Conservation (phyloP, 2,329 filamentous ascomycete genomes). For the Aplosporella prunicola region DNA sequence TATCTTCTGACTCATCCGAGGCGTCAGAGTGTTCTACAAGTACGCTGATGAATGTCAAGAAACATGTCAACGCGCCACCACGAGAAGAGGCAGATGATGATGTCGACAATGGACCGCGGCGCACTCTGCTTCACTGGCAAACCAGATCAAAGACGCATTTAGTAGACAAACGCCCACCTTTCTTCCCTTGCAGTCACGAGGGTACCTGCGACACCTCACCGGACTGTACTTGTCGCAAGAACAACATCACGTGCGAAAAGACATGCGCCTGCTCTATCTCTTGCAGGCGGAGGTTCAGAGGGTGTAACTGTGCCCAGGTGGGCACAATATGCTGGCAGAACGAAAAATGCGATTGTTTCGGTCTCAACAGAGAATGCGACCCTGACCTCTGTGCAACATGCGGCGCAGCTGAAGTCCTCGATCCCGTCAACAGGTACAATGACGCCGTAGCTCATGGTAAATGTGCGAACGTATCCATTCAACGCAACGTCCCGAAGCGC, state of each 20-base stretch:
- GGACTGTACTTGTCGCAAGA: constrained; percentile 54
- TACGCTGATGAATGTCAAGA: constrained; percentile 11
- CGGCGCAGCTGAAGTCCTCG: constrained; percentile 57
- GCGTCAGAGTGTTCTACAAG: not conserved
- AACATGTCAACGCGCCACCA: constrained; percentile 15
- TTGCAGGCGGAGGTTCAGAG: constrained; percentile 44
- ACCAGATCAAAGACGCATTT: constrained; percentile 39
- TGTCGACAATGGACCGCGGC: constrained; percentile 3
- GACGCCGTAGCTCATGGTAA: constrained; percentile 46
- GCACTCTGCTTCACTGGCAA: constrained; percentile 16
- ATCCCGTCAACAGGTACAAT: constrained; percentile 57
- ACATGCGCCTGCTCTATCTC: constrained; percentile 56
- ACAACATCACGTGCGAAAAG: constrained; percentile 60
- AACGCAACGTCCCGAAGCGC: constrained; percentile 56
- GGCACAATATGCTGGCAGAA: constrained; percentile 38
- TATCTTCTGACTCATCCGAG: not conserved
- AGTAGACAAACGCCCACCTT: constrained; percentile 47
- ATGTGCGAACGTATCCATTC: constrained; percentile 65
- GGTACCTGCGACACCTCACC: constrained; percentile 51
- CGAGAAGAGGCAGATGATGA: constrained; percentile 5
- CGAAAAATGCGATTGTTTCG: constrained; percentile 55
- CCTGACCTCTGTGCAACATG: constrained; percentile 64
- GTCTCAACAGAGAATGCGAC: constrained; percentile 71
- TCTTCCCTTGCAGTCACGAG: constrained; percentile 59
- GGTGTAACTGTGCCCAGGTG: constrained; percentile 29